phyloP scores from a whole-genome alignment of 768 basidiomycete genomes.

The Psilocybe cubensis region DNA sequence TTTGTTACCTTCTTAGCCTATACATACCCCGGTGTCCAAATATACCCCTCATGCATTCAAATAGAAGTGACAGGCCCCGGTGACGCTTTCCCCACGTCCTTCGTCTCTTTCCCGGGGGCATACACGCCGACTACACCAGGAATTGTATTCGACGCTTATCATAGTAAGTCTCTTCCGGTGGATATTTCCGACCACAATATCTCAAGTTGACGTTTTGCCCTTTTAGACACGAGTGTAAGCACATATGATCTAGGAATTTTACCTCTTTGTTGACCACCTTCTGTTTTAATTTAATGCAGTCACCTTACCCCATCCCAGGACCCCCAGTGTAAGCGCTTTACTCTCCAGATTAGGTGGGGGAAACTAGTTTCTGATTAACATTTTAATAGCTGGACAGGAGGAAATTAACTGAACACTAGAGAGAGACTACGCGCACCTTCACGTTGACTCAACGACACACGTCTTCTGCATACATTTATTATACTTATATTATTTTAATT shows the following conservation, averaged over 20 bases:
- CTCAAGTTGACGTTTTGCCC: not conserved
- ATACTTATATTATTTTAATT: too few species aligned
- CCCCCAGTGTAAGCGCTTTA: slow-evolving; percentile 41
- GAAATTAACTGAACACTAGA: not conserved
- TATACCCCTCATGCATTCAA: slow-evolving; percentile 52
- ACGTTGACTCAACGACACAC: too few species aligned
- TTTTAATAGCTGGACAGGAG: slow-evolving; percentile 10
- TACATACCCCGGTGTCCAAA: slow-evolving; percentile 44
- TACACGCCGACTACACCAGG: slow-evolving; percentile 40
- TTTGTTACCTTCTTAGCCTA: slow-evolving; percentile 26
- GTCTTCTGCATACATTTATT: too few species aligned
- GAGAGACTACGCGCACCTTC: not conserved
- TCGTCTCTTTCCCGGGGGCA: slow-evolving; percentile 54
- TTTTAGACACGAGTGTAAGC: slow-evolving; percentile 32
- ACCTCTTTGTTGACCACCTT: too few species aligned
- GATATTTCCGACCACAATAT: not conserved
- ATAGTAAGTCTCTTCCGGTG: slow-evolving; percentile 21
- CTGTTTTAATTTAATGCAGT: not conserved
- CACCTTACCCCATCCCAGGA: slow-evolving; percentile 44
- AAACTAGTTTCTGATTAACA: not conserved
- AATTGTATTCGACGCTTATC: slow-evolving; percentile 41
- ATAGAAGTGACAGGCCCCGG: slow-evolving; percentile 50
- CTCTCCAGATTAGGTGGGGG: too few species aligned
- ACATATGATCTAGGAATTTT: not conserved
- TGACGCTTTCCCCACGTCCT: slow-evolving; percentile 42